Conservation (phyloP, 2,329 filamentous ascomycete species). For the Lachnellula cervina region DNA sequence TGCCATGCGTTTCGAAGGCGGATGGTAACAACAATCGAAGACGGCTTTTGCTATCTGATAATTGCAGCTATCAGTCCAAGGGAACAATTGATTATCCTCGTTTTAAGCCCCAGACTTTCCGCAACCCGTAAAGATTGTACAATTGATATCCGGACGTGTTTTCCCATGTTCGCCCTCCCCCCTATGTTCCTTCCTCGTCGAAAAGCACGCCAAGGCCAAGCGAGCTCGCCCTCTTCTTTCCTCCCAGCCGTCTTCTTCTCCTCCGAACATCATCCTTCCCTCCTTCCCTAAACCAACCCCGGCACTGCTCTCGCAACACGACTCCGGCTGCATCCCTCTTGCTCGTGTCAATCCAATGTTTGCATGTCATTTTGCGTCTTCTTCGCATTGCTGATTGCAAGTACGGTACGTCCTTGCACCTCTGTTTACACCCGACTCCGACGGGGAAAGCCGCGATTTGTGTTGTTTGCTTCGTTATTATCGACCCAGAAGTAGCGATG, state of each 20-base stretch:
- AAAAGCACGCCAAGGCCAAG: neutral
- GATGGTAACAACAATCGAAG: no score
- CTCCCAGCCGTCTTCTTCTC: neutral
- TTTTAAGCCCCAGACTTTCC: no score
- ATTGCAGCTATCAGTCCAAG: no score
- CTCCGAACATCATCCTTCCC: conserved; percentile 6
- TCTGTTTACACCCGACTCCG: no score
- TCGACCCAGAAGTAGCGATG: neutral
- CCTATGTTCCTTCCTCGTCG: neutral
- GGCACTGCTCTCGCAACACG: neutral
- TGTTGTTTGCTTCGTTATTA: no score
- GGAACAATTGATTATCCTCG: no score
- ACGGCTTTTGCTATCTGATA: no score
- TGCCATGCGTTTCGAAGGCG: no score
- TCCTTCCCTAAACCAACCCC: neutral
- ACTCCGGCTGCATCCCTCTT: conserved; percentile 12
- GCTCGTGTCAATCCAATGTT: conserved; percentile 1
- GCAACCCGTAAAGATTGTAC: no score
- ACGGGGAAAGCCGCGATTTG: no score
- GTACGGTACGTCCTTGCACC: neutral
- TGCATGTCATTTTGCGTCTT: neutral
- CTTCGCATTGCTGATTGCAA: neutral
- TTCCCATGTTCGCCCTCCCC: conserved; percentile 28
- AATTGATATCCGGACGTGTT: neutral
- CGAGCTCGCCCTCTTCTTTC: neutral